Percentiles rank a stretch among this genome's conserved stretches.
Evolutionary conservation across 257 asterid genomes (phyloP).

Genomic region (Solanum rostratum): DNA sequence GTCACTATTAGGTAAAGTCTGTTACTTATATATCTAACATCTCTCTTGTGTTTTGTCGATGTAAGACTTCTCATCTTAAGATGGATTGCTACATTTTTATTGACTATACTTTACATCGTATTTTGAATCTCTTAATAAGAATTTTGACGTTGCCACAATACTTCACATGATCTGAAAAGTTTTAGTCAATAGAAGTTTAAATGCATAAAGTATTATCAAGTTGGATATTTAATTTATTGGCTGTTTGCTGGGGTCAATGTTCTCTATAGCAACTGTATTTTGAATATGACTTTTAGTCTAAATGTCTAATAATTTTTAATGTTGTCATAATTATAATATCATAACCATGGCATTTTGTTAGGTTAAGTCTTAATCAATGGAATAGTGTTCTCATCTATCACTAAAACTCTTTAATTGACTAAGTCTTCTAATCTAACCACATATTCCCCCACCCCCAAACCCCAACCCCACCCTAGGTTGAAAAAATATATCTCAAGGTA

Average conservation of each 20-base stretch:
- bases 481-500: not conserved
- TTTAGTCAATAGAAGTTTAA: constrained; percentile 3
- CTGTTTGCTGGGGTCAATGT: constrained; percentile 19
- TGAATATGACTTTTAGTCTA: constrained; percentile 2
- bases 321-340: not conserved
- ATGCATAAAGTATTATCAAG: not conserved
- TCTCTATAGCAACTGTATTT: not conserved
- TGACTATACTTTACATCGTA: no score
- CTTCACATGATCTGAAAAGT: not conserved
- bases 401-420: constrained; percentile 1
- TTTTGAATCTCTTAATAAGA: not conserved
- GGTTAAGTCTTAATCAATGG: constrained; percentile 4
- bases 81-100: no score
- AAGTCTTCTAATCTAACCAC: not conserved
- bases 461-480: not conserved
- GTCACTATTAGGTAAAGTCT: no score
- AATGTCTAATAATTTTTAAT: not conserved
- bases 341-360: constrained; percentile 1
- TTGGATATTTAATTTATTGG: constrained; percentile 5
- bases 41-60: no score
- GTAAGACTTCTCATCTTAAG: no score
- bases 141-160: not conserved
- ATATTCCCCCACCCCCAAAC: not conserved
- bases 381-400: not conserved
- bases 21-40: no score